Evolutionary conservation across 1,284 basidiomycete species (phyloP).

Genomic region (Austroboletus rostrupii): DNA sequence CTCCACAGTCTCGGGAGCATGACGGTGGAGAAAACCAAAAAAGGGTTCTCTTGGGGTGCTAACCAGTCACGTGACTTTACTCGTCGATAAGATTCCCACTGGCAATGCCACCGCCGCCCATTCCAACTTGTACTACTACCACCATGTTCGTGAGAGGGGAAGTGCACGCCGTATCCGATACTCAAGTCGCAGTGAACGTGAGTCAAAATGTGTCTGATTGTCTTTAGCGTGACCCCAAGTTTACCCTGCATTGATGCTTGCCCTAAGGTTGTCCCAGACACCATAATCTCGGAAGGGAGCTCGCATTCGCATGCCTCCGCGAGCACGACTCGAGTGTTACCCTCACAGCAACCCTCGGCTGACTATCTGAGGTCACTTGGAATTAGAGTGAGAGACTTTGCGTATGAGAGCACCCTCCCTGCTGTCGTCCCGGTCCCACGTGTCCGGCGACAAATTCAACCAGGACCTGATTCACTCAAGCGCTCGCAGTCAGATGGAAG

Average conservation of each 20-base stretch:
- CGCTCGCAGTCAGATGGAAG: slow-evolving; percentile 33
- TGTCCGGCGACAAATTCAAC: slow-evolving; percentile 44
- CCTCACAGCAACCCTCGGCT: slow-evolving; percentile 34
- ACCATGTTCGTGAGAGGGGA: slow-evolving; percentile 12
- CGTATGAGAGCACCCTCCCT: slow-evolving; percentile 60
- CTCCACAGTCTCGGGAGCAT: slow-evolving; percentile 71
- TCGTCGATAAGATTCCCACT: slow-evolving; percentile 28
- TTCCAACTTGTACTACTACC: slow-evolving; percentile 23
- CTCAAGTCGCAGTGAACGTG: slow-evolving; percentile 26
- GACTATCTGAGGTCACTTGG: slow-evolving; percentile 42
- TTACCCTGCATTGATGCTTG: slow-evolving; percentile 14
- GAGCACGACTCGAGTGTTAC: slow-evolving; percentile 2
- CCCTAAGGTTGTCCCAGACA: slow-evolving; percentile 20
- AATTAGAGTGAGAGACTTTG: slow-evolving; percentile 71
- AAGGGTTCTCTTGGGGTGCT: background rate
- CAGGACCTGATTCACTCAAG: slow-evolving; percentile 36
- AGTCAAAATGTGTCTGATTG: slow-evolving; percentile 28
- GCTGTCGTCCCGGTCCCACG: slow-evolving; percentile 46
- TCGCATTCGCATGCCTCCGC: slow-evolving; percentile 25
- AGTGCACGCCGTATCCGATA: slow-evolving; percentile 17
- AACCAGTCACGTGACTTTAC: slow-evolving; percentile 16
- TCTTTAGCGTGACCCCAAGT: slow-evolving; percentile 27
- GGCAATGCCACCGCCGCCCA: slow-evolving; percentile 4
- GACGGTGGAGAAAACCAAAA: background rate
- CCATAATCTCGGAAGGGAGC: slow-evolving; percentile 6